A percentile compares a stretch with the other conserved stretches of the same genome.
phyloP scores from a whole-genome alignment of 306 rosid species.

The Acmispon strigosus region DNA sequence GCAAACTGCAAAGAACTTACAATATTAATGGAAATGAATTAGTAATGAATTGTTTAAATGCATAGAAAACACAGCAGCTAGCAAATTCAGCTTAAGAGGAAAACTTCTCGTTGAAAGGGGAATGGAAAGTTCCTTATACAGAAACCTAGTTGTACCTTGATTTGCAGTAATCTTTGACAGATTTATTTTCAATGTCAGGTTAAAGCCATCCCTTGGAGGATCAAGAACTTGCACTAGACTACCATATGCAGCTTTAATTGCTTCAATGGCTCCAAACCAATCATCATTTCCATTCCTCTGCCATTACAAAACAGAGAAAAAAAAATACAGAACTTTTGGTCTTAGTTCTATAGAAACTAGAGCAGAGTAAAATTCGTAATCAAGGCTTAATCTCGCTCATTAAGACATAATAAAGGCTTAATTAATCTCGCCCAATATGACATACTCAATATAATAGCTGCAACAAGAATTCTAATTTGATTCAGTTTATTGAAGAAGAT shows the following conservation, averaged over 20 bases:
- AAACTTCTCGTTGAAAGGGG: background rate
- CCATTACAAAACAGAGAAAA: too few species aligned
- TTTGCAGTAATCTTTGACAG: conserved; percentile 70
- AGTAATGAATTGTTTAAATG: background rate
- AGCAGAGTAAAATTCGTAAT: too few species aligned
- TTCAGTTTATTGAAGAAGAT: too few species aligned
- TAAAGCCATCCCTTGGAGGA: conserved; percentile 96
- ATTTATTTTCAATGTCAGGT: conserved; percentile 84
- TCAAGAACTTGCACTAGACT: conserved; percentile 74
- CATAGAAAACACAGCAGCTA: background rate
- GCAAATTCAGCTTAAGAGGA: conserved; percentile 3
- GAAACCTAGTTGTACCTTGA: conserved; percentile 71
- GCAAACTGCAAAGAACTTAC: background rate
- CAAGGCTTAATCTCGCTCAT: too few species aligned
- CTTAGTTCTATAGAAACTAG: too few species aligned
- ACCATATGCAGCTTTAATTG: conserved; percentile 82
- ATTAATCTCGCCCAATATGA: too few species aligned
- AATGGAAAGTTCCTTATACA: conserved; percentile 34
- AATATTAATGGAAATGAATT: background rate
- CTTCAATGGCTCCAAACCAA: conserved; percentile 94
- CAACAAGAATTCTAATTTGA: too few species aligned
- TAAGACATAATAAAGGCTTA: too few species aligned
- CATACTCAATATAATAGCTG: too few species aligned
- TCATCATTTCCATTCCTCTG: too few species aligned
- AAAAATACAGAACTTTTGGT: too few species aligned